Conservation (phyloP, 2,329 filamentous ascomycete genomes). For the Verticillium tricorpus region DNA sequence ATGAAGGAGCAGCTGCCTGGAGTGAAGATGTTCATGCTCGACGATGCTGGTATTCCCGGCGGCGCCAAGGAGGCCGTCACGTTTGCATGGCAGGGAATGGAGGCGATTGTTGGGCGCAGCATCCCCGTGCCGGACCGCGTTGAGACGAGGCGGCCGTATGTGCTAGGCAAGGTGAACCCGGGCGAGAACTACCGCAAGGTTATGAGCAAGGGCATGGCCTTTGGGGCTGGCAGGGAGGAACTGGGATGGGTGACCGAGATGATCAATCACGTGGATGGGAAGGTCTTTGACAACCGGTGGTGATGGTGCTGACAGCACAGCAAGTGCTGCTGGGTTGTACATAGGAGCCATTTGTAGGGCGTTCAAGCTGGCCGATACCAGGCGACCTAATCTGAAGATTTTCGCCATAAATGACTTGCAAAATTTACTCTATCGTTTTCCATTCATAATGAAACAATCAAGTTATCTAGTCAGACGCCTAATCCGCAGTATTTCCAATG, state of each 20-base stretch:
- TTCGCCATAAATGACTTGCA: no score
- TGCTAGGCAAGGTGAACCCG: slow-evolving; percentile 51
- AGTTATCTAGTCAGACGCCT: no score
- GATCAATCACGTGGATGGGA: slow-evolving; percentile 44
- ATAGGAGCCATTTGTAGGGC: no score
- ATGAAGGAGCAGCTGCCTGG: slow-evolving; percentile 44
- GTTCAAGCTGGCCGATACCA: no score
- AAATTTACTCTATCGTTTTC: no score
- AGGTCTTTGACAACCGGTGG: slow-evolving; percentile 41
- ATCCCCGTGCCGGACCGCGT: slow-evolving; percentile 49
- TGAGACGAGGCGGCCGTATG: slow-evolving; percentile 44
- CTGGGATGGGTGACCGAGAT: slow-evolving; percentile 43
- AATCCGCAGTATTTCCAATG: no score
- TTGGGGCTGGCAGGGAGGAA: slow-evolving; percentile 38
- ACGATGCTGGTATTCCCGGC: slow-evolving; percentile 51
- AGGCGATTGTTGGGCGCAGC: slow-evolving; percentile 49
- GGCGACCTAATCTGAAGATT: no score
- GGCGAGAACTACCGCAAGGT: slow-evolving; percentile 50
- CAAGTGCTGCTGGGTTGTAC: no score
- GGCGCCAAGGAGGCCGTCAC: slow-evolving; percentile 51
- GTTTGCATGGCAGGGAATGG: slow-evolving; percentile 58
- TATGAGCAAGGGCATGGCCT: slow-evolving; percentile 46
- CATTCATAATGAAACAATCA: no score
- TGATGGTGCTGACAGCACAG: neutral
- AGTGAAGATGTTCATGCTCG: slow-evolving; percentile 47